Percentiles rank a stretch among this genome's conserved stretches.
Evolutionary conservation across 768 basidiomycete genomes (phyloP).

Genomic region (Russula virescens): DNA sequence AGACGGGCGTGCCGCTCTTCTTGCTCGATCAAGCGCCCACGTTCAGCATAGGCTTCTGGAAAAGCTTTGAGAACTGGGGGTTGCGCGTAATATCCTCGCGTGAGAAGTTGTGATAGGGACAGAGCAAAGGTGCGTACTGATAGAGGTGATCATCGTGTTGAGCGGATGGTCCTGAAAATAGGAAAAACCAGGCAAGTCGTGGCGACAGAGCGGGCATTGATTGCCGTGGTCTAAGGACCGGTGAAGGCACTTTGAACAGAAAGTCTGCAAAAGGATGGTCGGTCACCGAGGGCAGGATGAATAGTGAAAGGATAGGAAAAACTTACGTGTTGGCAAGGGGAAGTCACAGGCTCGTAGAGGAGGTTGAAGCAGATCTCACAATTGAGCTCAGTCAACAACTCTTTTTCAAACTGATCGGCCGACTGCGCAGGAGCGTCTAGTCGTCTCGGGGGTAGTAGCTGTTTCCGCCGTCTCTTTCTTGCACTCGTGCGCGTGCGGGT

Average conservation of each 20-base stretch:
- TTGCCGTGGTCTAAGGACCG: conserved; percentile 82
- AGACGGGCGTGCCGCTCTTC: conserved; percentile 76
- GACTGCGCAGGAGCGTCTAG: conserved; percentile 28
- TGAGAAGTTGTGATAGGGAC: not conserved
- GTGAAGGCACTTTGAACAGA: conserved; percentile 84
- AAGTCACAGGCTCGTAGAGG: conserved; percentile 81
- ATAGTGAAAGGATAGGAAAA: conserved; percentile 14
- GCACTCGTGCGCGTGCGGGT: conserved; percentile 29
- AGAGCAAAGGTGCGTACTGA: conserved; percentile 42
- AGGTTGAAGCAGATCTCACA: conserved; percentile 91
- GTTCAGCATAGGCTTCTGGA: conserved; percentile 56
- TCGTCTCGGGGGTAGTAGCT: conserved; percentile 29
- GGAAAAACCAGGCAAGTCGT: conserved; percentile 63
- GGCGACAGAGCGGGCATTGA: conserved; percentile 82
- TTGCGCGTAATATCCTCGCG: not conserved
- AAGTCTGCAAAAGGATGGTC: conserved; percentile 52
- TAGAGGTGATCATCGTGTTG: conserved; percentile 65
- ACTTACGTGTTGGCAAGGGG: conserved; percentile 90
- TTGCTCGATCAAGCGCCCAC: conserved; percentile 56
- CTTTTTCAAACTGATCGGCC: conserved; percentile 48
- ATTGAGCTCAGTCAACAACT: conserved; percentile 61
- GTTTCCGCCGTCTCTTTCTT: conserved; percentile 30
- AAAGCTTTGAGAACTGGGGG: conserved; percentile 61
- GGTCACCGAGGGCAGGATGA: not conserved
- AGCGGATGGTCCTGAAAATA: conserved; percentile 77